Evolutionary conservation across 805 yeast genomes (phyloP).

Genomic region (Wickerhamiella australiensis): DNA sequence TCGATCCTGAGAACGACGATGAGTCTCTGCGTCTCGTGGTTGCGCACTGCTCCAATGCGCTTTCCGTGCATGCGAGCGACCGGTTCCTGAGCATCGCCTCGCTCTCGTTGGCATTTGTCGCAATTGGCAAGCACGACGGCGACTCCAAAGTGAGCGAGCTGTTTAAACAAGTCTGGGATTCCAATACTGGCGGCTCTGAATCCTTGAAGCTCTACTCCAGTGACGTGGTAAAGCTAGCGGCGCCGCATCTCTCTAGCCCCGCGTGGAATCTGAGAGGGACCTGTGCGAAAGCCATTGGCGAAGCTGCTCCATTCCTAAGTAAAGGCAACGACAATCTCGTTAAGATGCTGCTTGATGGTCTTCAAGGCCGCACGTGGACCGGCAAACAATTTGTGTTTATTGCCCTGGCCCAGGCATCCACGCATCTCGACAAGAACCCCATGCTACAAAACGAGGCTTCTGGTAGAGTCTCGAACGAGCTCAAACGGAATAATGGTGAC

Average conservation of each 20-base stretch:
- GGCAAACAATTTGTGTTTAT: slow-evolving; percentile 72
- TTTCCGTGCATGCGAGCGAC: slow-evolving; percentile 57
- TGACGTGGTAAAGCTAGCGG: slow-evolving; percentile 51
- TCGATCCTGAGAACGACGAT: slow-evolving; percentile 41
- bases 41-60: slow-evolving; percentile 50
- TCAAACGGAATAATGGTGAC: slow-evolving; percentile 49
- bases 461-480: slow-evolving; percentile 44
- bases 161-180: slow-evolving; percentile 64
- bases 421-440: slow-evolving; percentile 24
- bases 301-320: neutral
- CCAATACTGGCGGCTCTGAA: slow-evolving; percentile 60
- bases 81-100: slow-evolving; percentile 49
- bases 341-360: slow-evolving; percentile 43
- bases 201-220: slow-evolving; percentile 55
- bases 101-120: slow-evolving; percentile 65
- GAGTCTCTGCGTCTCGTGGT: slow-evolving; percentile 37
- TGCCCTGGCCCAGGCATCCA: slow-evolving; percentile 50
- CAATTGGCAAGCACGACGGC: slow-evolving; percentile 61
- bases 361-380: slow-evolving; percentile 71
- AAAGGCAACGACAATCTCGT: slow-evolving; percentile 35
- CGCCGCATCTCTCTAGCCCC: slow-evolving; percentile 40
- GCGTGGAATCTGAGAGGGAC: slow-evolving; percentile 55
- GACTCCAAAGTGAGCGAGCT: slow-evolving; percentile 34
- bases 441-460: slow-evolving; percentile 31
- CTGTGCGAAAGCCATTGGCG: slow-evolving; percentile 53